Percentiles rank a stretch among this genome's conserved stretches.
phyloP scores from a whole-genome alignment of 2,329 filamentous ascomycete genomes.

The Aulographum hederae region DNA sequence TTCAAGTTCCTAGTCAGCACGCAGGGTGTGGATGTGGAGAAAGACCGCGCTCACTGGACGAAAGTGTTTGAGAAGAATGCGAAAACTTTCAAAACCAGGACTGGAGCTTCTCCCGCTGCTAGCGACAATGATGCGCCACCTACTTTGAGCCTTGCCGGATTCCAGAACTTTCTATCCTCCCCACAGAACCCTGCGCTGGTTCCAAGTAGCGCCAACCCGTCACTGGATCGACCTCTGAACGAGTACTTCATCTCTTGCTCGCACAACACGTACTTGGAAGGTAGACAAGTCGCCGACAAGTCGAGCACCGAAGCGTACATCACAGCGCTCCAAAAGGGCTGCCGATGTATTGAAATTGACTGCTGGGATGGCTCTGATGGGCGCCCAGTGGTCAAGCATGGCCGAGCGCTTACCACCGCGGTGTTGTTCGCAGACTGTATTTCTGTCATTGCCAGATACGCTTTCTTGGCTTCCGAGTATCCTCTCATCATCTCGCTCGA shows the following conservation, averaged over 20 bases:
- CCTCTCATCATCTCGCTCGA: conserved; percentile 91
- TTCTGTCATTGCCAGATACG: conserved; percentile 84
- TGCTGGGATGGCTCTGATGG: conserved; percentile 92
- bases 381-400: conserved; percentile 78
- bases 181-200: conserved; percentile 42
- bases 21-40: conserved; percentile 60
- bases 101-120: not conserved
- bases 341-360: conserved; percentile 91
- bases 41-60: conserved; percentile 49
- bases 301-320: conserved; percentile 96
- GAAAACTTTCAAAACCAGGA: conserved; percentile 18
- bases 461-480: conserved; percentile 72
- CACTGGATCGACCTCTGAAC: conserved; percentile 69
- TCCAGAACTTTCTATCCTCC: conserved; percentile 62
- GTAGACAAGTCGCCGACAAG: conserved; percentile 72
- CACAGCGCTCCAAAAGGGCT: conserved; percentile 68
- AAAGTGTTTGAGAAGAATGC: conserved; percentile 52
- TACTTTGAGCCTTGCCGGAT: conserved; percentile 59
- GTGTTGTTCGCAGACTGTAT: conserved; percentile 87
- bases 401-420: conserved; percentile 70
- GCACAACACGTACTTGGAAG: conserved; percentile 92
- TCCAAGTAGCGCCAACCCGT: conserved; percentile 24
- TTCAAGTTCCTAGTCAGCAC: conserved; percentile 51
- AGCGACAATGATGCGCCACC: conserved; percentile 23
- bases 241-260: conserved; percentile 98